phyloP scores from a whole-genome alignment of 345 rosid genomes.

The Anastatica hierochuntica region DNA sequence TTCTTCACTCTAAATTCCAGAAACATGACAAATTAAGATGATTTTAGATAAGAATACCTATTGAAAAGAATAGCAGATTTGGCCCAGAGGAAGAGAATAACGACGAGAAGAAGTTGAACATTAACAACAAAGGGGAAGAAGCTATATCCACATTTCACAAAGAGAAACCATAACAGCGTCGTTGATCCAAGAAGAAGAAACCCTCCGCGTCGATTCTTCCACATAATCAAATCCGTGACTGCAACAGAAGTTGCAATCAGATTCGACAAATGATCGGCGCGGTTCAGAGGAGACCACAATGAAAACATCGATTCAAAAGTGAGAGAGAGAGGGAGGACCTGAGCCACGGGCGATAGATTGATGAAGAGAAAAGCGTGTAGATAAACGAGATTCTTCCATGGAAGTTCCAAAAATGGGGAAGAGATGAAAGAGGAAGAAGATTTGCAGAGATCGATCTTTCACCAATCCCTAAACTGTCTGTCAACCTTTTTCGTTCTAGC shows the following conservation, averaged over 20 bases:
- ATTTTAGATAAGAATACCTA: conserved; percentile 31
- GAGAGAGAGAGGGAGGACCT: conserved; percentile 15
- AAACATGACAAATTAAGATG: neutral
- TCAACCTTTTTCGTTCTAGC: too few relatives aligned
- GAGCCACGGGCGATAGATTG: conserved; percentile 8
- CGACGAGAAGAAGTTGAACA: conserved; percentile 49
- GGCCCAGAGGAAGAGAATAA: conserved; percentile 84
- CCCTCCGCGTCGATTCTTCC: conserved; percentile 56
- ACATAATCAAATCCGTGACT: conserved; percentile 67
- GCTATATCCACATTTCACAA: conserved; percentile 67
- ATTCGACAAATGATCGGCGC: neutral
- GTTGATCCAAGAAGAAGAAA: conserved; percentile 39
- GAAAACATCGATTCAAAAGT: neutral
- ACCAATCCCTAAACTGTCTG: too few relatives aligned
- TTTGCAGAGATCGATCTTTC: too few relatives aligned
- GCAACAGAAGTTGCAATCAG: neutral
- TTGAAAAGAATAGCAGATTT: conserved; percentile 95
- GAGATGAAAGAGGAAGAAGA: too few relatives aligned
- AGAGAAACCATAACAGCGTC: conserved; percentile 59
- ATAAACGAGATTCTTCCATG: conserved; percentile 9
- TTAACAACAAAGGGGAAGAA: conserved; percentile 50
- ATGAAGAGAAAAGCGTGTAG: neutral
- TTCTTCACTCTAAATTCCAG: neutral
- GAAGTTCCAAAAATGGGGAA: too few relatives aligned
- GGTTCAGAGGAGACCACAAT: conserved; percentile 5